A percentile compares a stretch with the other conserved stretches of the same genome.
Conservation (phyloP, 75 land plant genomes). For the Pinus albicaulis region DNA sequence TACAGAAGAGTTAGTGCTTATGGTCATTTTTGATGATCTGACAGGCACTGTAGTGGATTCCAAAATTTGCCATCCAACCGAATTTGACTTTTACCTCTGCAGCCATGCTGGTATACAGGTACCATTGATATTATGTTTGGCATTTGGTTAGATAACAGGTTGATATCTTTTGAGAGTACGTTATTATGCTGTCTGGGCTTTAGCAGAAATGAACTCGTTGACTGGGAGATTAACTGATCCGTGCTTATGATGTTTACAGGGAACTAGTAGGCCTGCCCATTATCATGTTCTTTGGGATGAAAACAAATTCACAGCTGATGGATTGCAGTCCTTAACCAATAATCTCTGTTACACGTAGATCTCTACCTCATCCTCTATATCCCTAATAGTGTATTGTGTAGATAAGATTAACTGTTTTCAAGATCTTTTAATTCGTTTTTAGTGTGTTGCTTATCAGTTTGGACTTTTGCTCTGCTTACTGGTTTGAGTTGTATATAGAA, state of each 20-base stretch:
- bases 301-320: slow-evolving; percentile 85
- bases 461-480: too few relatives aligned
- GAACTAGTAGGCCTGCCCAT: slow-evolving; percentile 94
- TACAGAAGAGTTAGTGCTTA: too few relatives aligned
- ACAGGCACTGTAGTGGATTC: slow-evolving; percentile 98
- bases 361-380: not conserved
- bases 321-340: slow-evolving; percentile 76
- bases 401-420: not conserved
- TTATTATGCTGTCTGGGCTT: not conserved
- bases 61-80: slow-evolving; percentile 97
- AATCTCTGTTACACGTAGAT: slow-evolving; percentile 95
- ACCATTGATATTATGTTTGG: not conserved
- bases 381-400: not conserved
- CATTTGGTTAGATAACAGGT: not conserved
- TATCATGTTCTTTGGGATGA: slow-evolving; percentile 99
- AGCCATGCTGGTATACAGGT: slow-evolving; percentile 99
- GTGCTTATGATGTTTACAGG: slow-evolving; percentile 29
- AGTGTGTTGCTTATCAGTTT: not conserved
- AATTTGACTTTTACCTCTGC: slow-evolving; percentile 95
- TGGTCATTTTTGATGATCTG: not conserved
- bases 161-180: not conserved
- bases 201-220: not conserved
- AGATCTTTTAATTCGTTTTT: not conserved
- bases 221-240: not conserved
- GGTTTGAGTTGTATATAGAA: too few relatives aligned